Base-by-base conservation (phyloP, 1,139 yeast genomes). In the Kodamaea ohmeri region DNA sequence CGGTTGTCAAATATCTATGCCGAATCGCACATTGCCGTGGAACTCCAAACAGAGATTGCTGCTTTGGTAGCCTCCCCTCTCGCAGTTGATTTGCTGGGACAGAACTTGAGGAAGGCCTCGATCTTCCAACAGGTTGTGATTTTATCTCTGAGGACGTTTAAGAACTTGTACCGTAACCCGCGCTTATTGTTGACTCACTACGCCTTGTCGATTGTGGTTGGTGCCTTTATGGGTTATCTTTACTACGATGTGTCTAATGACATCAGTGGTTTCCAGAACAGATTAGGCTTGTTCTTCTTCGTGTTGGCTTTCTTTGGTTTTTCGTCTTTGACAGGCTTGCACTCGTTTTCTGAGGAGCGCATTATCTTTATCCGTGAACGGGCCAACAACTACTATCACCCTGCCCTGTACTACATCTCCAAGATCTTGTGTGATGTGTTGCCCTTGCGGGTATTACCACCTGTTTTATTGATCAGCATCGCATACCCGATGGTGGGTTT, bases 191-290 rank as follows among this genome's bases (percentile, higher is more conserved):
- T 88, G 46, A 85, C 94, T 1, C 95, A 92, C 56, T 92, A 90
- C 55, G 67, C 84, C 2, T 69, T 90, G 45, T 83, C 96, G 0
- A 62, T 87, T 6, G 54, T 81, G 13, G 78, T 90, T 60, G 96
- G 96, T 0, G 56, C 79, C 3, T 86, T 92, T 60, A 83, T 96
- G 62, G 97, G 97, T 0, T 78, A 79, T 39, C 67, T 92, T 30
- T 92, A 92, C 60, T 90, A 83, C 61, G 72, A 88, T 52, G 80
- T 90, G 17, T 70, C 81, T 32, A 84, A 89, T 54, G 96, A 92
- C 59, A 90, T 92, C 42, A 81, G 95, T 53, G 98, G 98, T 0
- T 92, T 92, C 69, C 98, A 92, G 59, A 92, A 92, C 61, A 76
- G 98, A 52, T 69, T 92, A 47, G 98, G 98, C 0, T 68, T 92